Conservation (phyloP, 2,329 filamentous ascomycete genomes). For the Colletotrichum caudatum region DNA sequence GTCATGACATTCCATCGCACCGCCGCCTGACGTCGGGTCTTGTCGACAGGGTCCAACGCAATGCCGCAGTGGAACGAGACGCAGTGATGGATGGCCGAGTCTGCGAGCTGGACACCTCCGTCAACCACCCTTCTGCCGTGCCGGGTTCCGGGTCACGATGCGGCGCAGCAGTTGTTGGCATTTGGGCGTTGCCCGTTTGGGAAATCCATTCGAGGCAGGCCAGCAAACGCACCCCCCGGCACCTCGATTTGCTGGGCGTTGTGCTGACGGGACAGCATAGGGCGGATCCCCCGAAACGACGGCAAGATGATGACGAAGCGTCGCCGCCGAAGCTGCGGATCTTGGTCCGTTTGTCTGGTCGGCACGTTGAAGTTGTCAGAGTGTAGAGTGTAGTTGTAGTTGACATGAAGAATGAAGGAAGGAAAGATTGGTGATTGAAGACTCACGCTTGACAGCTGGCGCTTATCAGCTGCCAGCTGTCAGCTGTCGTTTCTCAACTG, state of each 20-base stretch:
- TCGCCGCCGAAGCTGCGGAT: not conserved
- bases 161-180: slow-evolving; percentile 2
- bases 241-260: not conserved
- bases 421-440: not conserved
- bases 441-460: not conserved
- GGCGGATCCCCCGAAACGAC: not conserved
- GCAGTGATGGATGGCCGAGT: not conserved
- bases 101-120: not conserved
- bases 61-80: not conserved
- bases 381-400: not conserved
- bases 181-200: slow-evolving; percentile 38
- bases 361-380: not conserved
- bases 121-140: slow-evolving; percentile 2
- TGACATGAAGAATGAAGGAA: not conserved
- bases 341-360: not conserved
- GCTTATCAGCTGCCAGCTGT: no score
- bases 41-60: not conserved
- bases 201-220: slow-evolving; percentile 45
- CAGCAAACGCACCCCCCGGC: no score
- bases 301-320: not conserved
- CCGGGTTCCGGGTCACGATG: slow-evolving; percentile 22
- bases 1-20: no score
- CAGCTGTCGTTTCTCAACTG: no score
- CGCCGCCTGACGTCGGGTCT: not conserved
- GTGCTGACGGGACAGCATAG: not conserved